Base-by-base conservation (phyloP, 495 filamentous ascomycete species). In the Aspergillus ostianus region DNA sequence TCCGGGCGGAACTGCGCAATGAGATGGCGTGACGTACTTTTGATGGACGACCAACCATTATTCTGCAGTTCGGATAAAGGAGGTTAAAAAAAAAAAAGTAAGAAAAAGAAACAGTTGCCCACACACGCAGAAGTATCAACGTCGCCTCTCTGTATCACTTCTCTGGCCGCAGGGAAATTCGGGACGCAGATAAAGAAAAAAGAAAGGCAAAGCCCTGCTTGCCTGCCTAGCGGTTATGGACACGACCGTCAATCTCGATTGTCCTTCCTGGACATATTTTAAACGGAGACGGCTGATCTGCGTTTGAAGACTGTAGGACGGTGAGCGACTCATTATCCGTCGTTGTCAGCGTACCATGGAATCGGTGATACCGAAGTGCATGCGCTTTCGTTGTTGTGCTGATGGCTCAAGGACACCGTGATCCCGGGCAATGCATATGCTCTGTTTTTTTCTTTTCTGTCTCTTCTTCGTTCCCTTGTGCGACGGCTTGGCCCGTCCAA, bases 1-100 rank as follows among this genome's bases (percentile, higher is more conserved):
- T 54, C 32, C 29, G 41, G 18, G 51, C 29, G 32, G 52, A n/a
- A 46, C 52, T 44, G 52, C 32, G 52, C 32, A 41, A 54, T 18
- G 32, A 13, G 32, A 54, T 32, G 52, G 52, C 32, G 30, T 46
- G 5, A 29, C 9, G 52, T 44, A 54, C 30, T 21, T 44, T 44
- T 54, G 52, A 17, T 17, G 10, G 10, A 2, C 29, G 32, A 32
- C 32, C 23, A 8, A 26, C 27, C 51, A 18, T 17, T 9, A 29
- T n/a, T 13, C 29, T 53, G 9, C 13, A 6, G 36, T 4, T 15
- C 9, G 1, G 10, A 41, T 15, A 41, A 41, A 15, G 36, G 13
- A 17, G 13, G 36, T 12, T 15, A 17, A 41, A 41, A 41, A 15
- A 32, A 7, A 32, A 32, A 32, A 8, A 32, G 3, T 4, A 32